A percentile compares a stretch with the other conserved stretches of the same genome.
These are phyloP conservation scores for Musa schizocarpa DNA, from an alignment of 176 grass and related monocot genomes.

Conservation along the genomic window DNA sequence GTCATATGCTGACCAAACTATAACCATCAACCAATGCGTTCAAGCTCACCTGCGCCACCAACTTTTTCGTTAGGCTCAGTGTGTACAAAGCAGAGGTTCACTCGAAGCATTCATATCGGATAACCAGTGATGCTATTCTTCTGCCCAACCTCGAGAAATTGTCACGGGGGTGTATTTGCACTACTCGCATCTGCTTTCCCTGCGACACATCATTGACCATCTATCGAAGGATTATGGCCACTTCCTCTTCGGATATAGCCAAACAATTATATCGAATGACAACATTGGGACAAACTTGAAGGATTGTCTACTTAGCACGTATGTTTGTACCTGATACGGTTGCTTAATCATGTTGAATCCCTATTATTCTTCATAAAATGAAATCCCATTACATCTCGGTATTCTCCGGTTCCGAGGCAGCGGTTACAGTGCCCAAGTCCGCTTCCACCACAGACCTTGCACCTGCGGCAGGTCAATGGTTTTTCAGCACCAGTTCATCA, in stretches of 20 bases:
- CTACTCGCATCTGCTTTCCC: neutral
- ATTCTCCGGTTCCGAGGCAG: constrained; percentile 69
- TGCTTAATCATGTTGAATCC: neutral
- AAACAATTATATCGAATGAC: too few relatives aligned
- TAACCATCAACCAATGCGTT: too few relatives aligned
- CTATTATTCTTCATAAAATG: constrained; percentile 35
- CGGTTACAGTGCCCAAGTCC: constrained; percentile 51
- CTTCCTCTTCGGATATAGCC: neutral
- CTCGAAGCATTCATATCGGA: neutral
- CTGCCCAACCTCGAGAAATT: neutral
- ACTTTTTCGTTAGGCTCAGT: too few relatives aligned
- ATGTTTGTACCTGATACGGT: neutral
- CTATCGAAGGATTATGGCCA: neutral
- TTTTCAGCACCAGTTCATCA: neutral
- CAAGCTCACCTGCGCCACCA: too few relatives aligned
- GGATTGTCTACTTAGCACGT: too few relatives aligned
- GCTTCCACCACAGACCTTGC: constrained; percentile 53
- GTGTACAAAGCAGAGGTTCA: neutral
- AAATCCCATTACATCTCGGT: constrained; percentile 65
- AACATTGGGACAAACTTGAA: too few relatives aligned
- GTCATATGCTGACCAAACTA: too few relatives aligned
- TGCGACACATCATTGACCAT: neutral
- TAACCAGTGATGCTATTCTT: neutral
- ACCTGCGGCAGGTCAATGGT: constrained; percentile 32
- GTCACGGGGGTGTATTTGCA: neutral